Conservation (phyloP, 2,329 filamentous ascomycete genomes). For the Claviceps spartinae region DNA sequence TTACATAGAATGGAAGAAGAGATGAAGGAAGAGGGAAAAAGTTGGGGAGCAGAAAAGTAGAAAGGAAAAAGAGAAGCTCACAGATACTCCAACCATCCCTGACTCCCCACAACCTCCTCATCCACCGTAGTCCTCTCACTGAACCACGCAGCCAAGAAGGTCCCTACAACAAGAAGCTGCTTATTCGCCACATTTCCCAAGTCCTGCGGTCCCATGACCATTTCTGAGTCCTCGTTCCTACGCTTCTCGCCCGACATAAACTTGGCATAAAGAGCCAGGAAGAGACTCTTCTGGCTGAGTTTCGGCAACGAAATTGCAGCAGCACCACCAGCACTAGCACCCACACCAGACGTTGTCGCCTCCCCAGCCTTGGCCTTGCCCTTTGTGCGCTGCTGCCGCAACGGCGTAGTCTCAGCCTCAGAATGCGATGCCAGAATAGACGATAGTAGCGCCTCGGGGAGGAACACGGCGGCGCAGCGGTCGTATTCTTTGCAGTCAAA, state of each 20-base stretch:
- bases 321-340: background rate
- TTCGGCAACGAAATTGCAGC: conserved; percentile 27
- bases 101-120: conserved; percentile 47
- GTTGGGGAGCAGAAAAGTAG: too few relatives aligned
- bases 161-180: conserved; percentile 63
- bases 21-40: background rate
- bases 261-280: conserved; percentile 83
- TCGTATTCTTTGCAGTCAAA: conserved; percentile 95
- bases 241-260: conserved; percentile 90
- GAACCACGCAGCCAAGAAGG: conserved; percentile 72
- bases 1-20: background rate
- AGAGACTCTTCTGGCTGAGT: conserved; percentile 82
- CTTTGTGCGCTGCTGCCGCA: conserved; percentile 36
- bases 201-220: conserved; percentile 90
- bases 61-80: conserved; percentile 20
- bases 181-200: conserved; percentile 74
- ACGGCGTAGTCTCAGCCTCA: conserved; percentile 16
- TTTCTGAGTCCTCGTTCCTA: conserved; percentile 92
- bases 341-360: background rate
- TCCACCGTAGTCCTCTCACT: conserved; percentile 44
- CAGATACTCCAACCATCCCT: conserved; percentile 90
- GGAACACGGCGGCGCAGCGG: conserved; percentile 77
- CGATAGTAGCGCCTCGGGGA: conserved; percentile 66
- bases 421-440: conserved; percentile 43
- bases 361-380: conserved; percentile 35